Base-by-base conservation (phyloP, 768 basidiomycete genomes). In the Daedalea quercina region DNA sequence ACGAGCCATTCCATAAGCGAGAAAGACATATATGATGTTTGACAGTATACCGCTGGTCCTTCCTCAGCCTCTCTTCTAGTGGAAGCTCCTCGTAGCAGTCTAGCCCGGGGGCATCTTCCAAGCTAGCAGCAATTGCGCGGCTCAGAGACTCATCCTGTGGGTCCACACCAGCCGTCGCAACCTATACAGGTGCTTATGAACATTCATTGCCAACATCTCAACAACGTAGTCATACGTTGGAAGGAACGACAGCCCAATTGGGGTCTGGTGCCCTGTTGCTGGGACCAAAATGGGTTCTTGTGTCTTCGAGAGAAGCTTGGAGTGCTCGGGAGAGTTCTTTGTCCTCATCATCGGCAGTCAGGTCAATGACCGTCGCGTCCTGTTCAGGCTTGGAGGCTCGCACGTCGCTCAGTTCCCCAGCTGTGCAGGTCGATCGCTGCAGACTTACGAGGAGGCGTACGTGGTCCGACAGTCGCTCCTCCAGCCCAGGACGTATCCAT, bases 121-220 rank as follows among this genome's bases (percentile, higher is more conserved):
- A 68, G 63, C 85, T 87, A 3, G 81, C 85, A 66, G 84, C 78
- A 41, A 90, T 87, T 0, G 85, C 87, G 24, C 82, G 80, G 58
- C 78, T 81, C 66, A 89, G 68, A 33, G 73, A 74, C 45, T 86
- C 76, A n/a, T 85, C 83, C 22, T 74, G 74, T 1, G 73, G 73
- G 20, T 76, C 55, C 1, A 34, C 69, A 28, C 68, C 56, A 19
- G 50, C 65, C 51, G 56, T 63, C 52, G 65, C 66, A 47, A 64
- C 69, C 74, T 73, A 64, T 46, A 47, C 58, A 44, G 50, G 25
- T 11, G 15, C 19, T 7, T 6, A 8, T 17, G 15, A 44, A 13
- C 43, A 17, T 1, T n/a, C 1, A 11, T 13, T 23, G 19, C n/a
- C 12, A 23, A 41, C n/a, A 4, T 51, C 52, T 28, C 6, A 47